Evolutionary conservation across 345 rosid genomes (phyloP).

Genomic region (Eucalyptus brandiana): DNA sequence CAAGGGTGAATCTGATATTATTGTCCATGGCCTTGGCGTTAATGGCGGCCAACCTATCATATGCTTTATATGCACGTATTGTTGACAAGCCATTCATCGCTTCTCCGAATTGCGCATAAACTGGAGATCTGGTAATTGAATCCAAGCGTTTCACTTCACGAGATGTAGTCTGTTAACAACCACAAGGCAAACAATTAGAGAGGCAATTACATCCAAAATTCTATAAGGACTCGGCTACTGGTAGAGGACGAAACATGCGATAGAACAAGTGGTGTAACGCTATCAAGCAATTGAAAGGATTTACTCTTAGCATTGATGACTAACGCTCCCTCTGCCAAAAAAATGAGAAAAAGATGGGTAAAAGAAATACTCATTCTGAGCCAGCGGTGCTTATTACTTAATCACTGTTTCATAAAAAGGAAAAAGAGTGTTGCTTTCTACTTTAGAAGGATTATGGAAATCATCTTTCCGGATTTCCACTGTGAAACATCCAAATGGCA

Average conservation of each 20-base stretch:
- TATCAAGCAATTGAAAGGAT: background rate
- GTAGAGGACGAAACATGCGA: background rate
- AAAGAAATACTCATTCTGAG: background rate
- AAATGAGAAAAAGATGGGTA: background rate
- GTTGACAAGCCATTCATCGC: conserved; percentile 83
- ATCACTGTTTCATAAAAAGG: background rate
- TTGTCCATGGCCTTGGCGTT: conserved; percentile 90
- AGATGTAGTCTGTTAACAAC: conserved; percentile 54
- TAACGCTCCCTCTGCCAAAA: background rate
- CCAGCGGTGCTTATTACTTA: background rate
- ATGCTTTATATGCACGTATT: conserved; percentile 91
- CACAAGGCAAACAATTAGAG: background rate
- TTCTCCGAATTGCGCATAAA: conserved; percentile 96
- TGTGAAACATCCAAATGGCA: background rate
- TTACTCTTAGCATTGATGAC: background rate
- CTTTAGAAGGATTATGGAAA: background rate
- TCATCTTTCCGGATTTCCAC: background rate
- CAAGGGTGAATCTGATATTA: conserved; percentile 85
- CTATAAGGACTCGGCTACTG: background rate
- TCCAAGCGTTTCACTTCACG: conserved; percentile 95
- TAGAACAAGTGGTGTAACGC: background rate
- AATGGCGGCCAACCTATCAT: conserved; percentile 67
- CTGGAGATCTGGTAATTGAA: conserved; percentile 81
- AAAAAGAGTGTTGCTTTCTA: background rate
- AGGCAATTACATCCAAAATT: background rate